Conservation (phyloP, 1,284 basidiomycete genomes). For the Phellopilus nigrolimitatus region DNA sequence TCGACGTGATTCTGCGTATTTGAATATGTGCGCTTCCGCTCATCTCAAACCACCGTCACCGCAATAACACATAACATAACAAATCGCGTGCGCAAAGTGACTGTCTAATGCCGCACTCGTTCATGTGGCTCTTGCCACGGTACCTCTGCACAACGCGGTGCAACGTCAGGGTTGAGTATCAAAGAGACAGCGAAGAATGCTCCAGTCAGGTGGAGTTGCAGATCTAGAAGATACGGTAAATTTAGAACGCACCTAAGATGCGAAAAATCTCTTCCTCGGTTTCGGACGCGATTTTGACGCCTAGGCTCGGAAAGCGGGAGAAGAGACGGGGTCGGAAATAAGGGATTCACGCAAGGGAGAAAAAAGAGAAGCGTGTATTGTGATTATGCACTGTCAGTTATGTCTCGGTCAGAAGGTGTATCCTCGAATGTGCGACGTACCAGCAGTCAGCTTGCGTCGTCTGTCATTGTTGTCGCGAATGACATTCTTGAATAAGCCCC, state of each 20-base stretch:
- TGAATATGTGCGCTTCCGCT: too few species aligned
- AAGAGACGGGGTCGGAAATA: not conserved
- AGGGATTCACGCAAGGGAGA: slow-evolving; percentile 3
- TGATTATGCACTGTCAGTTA: not conserved
- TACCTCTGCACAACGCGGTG: slow-evolving; percentile 39
- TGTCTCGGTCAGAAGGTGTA: not conserved
- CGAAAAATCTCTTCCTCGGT: slow-evolving; percentile 84
- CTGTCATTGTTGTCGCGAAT: slow-evolving; percentile 63
- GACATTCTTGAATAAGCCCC: slow-evolving; percentile 69
- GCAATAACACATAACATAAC: too few species aligned
- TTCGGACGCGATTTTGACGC: slow-evolving; percentile 70
- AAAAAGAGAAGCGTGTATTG: slow-evolving; percentile 2
- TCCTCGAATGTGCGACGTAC: slow-evolving; percentile 32
- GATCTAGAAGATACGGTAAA: not conserved
- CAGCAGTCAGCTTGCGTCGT: slow-evolving; percentile 58
- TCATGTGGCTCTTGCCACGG: slow-evolving; percentile 79
- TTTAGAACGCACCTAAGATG: slow-evolving; percentile 46
- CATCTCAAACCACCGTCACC: too few species aligned
- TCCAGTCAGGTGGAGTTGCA: not conserved
- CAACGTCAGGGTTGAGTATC: not conserved
- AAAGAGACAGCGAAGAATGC: not conserved
- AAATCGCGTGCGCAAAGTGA: not conserved
- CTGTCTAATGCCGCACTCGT: slow-evolving; percentile 41
- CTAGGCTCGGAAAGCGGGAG: slow-evolving; percentile 35
- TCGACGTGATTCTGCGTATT: too few species aligned